phyloP scores from a whole-genome alignment of 1,139 yeast species.

The Pichia sp. region DNA sequence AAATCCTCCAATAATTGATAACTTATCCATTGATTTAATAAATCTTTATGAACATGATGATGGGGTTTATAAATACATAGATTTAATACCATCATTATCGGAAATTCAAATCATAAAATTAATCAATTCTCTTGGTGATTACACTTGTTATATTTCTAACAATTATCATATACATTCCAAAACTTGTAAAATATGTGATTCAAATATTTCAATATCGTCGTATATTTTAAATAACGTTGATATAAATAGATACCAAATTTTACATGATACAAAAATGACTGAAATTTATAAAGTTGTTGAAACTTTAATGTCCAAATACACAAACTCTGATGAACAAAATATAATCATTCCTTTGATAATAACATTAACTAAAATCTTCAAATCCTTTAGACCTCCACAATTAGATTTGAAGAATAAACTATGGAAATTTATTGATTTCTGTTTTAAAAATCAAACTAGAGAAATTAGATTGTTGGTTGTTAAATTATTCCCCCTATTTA shows the following conservation, averaged over 20 bases:
- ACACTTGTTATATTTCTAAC: slow-evolving; percentile 36
- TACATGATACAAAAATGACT: slow-evolving; percentile 10
- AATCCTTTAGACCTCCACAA: slow-evolving; percentile 42
- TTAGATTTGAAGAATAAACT: slow-evolving; percentile 16
- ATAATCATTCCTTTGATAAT: slow-evolving; percentile 39
- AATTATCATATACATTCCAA: slow-evolving; percentile 30
- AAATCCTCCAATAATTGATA: slow-evolving; percentile 1
- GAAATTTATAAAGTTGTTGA: slow-evolving; percentile 17
- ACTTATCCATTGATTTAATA: background rate
- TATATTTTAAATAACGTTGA: slow-evolving; percentile 24
- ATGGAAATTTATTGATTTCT: slow-evolving; percentile 27
- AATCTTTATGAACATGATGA: slow-evolving; percentile 1
- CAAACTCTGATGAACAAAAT: slow-evolving; percentile 22
- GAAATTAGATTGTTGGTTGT: slow-evolving; percentile 47
- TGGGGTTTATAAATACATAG: background rate
- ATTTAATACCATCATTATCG: background rate
- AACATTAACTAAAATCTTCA: slow-evolving; percentile 41
- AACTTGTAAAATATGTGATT: slow-evolving; percentile 41
- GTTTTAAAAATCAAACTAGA: slow-evolving; percentile 36
- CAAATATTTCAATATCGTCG: slow-evolving; percentile 16
- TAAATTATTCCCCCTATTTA: slow-evolving; percentile 41
- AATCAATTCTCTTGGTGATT: slow-evolving; percentile 38
- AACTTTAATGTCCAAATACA: slow-evolving; percentile 20
- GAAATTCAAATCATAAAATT: slow-evolving; percentile 16
- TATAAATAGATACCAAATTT: slow-evolving; percentile 27